Percentiles rank a stretch among this genome's conserved stretches.
phyloP scores from a whole-genome alignment of 306 rosid species.

The Cucurbita moschata region DNA sequence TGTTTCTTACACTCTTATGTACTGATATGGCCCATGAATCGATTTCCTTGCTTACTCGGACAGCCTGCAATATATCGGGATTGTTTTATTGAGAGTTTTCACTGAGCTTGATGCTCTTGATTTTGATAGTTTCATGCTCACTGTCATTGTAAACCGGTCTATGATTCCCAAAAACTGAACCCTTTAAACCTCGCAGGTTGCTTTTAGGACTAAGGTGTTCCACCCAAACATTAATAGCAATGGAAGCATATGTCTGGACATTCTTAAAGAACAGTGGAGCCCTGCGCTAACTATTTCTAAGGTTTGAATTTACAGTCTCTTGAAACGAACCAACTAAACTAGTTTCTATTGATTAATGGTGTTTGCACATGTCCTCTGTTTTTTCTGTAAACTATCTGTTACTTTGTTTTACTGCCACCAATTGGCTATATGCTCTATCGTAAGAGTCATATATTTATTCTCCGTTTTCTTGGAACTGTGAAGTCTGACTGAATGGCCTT shows the following conservation, averaged over 20 bases:
- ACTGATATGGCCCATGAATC: neutral
- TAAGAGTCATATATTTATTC: neutral
- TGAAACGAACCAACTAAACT: neutral
- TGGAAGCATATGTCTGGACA: slow-evolving; percentile 82
- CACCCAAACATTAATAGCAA: slow-evolving; percentile 86
- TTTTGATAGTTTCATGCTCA: neutral
- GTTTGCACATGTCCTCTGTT: neutral
- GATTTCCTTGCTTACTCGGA: neutral
- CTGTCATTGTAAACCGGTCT: neutral
- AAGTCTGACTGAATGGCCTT: neutral
- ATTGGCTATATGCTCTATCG: neutral
- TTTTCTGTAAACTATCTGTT: neutral
- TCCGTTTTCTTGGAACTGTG: neutral
- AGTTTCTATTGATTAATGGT: neutral
- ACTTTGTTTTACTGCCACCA: neutral
- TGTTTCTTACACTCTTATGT: neutral
- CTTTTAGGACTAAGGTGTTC: slow-evolving; percentile 88
- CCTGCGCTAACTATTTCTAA: slow-evolving; percentile 77
- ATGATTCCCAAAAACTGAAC: neutral
- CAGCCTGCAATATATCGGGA: neutral
- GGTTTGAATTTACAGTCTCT: slow-evolving; percentile 23
- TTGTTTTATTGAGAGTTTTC: neutral
- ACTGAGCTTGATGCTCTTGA: neutral
- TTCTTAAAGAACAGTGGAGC: slow-evolving; percentile 89
- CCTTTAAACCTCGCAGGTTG: slow-evolving; percentile 38